Evolutionary conservation across 2,329 filamentous ascomycete species (phyloP).

Genomic region (Parastagonospora avenae): DNA sequence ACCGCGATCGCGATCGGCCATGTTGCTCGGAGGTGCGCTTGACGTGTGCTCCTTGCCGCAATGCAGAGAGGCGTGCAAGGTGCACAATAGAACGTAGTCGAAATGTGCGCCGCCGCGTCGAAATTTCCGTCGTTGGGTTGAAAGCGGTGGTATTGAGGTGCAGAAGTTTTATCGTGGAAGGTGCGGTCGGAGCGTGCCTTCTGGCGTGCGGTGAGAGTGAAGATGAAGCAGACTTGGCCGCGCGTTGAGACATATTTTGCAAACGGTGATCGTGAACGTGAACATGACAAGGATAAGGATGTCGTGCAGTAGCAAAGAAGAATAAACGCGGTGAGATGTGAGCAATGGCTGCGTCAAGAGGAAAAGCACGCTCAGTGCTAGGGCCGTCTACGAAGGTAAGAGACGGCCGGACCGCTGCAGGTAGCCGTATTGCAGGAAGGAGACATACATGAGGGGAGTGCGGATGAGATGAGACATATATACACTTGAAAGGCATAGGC

Average conservation of each 20-base stretch:
- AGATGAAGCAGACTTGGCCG: background rate
- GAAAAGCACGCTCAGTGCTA: no score
- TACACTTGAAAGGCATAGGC: background rate
- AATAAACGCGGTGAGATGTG: background rate
- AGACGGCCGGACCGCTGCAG: no score
- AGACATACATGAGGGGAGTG: background rate
- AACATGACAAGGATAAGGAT: no score
- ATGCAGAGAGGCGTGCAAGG: background rate
- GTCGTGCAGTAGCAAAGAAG: background rate
- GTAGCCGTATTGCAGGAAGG: no score
- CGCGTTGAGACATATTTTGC: background rate
- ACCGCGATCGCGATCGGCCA: background rate
- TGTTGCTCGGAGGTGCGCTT: background rate
- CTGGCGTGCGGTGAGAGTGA: background rate
- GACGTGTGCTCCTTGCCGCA: background rate
- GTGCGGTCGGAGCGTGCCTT: background rate
- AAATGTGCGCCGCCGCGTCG: background rate
- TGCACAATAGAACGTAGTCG: background rate
- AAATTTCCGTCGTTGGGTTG: background rate
- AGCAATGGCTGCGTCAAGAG: no score
- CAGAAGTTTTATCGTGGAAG: background rate
- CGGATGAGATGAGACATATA: background rate
- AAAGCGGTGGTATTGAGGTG: background rate
- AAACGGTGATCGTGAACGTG: background rate
- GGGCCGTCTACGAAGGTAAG: no score